Evolutionary conservation across 208 protist species (phyloP).

Genomic region (Crithidia bombi): DNA sequence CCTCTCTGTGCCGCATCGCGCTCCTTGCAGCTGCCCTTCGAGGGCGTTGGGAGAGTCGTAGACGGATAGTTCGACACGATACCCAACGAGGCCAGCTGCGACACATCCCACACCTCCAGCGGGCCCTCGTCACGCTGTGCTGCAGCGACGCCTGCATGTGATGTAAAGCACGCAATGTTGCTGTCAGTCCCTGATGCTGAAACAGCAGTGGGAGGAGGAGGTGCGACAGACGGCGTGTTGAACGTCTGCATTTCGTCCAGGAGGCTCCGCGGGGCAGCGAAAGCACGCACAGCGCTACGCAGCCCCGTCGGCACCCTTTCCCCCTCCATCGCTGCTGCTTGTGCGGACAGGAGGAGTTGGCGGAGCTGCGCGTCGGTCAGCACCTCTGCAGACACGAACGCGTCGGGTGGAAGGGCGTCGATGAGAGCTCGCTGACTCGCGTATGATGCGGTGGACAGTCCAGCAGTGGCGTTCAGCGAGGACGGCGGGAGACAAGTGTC

Average conservation of each 20-base stretch:
- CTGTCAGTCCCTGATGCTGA: too few species aligned
- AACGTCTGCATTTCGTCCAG: too few species aligned
- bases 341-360: slow-evolving; percentile 4
- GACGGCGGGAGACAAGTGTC: not conserved
- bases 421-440: slow-evolving; percentile 4
- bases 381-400: slow-evolving; percentile 15
- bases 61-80: too few species aligned
- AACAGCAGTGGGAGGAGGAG: too few species aligned
- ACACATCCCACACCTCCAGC: not conserved
- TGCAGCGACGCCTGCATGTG: not conserved
- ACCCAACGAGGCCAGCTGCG: not conserved
- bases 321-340: slow-evolving; percentile 3
- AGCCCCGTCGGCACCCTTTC: not conserved
- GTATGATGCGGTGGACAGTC: not conserved
- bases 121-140: not conserved
- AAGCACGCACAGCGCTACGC: not conserved
- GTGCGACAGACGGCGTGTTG: too few species aligned
- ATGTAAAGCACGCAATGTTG: not conserved
- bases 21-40: not conserved
- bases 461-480: not conserved
- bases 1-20: not conserved
- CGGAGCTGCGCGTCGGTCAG: not conserved
- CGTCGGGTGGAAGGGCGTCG: slow-evolving; percentile 3
- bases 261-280: too few species aligned
- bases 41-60: too few species aligned